Base-by-base conservation (phyloP, 23 red algal species). In the Pyropia yezoensis region DNA sequence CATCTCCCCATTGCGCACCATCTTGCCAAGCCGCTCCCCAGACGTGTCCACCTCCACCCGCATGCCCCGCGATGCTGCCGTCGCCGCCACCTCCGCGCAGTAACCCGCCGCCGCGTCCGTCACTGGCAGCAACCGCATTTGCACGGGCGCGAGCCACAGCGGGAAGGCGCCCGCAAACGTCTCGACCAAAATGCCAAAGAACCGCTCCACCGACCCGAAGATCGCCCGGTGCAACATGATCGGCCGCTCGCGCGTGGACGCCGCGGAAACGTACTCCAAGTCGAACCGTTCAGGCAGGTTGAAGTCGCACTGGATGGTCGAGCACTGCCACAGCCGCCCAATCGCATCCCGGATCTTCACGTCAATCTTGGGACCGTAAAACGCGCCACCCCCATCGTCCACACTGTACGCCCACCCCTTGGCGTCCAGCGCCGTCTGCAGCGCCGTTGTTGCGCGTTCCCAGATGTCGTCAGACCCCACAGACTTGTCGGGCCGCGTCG, bases 341-440 rank as follows among this genome's bases (percentile, higher is more conserved):
- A 98, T 90, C 1, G 94, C 94, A 76, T 98, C 94, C 55, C 82
- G 71, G 52, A 98, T 88, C 56, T 98, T 98, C 49, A 98, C 71
- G 53, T 98, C 94, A 74, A 98, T 98, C 62, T 98, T 98, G 16
- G 94, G 84, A 15, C 94, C 94, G 72, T 98, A 98, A 70, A 98
- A 98, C 15, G 94, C 94, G 33, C 94, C 94, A 21, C 85, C 94
- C 12, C 94, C 94, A 25, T 98, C 86, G 75, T 98, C 94, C 1
- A 98, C 52, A 19, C 62, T 77, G 64, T 90, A 98, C 13, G 61
- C 52, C 94, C 94, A 98, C 22, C 87, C 79, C 55, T 98, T 91
- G 39, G 54, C 27, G 22, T 49, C 57, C 39, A 98, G 70, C 3
- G 94, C 86, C 27, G 69, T 72, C 64, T 73, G 61, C 59, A 98